Evolutionary conservation across 164 flowering plant species (phyloP), one percentile per base, ranked within the genome.

Genomic region (Pachysandra terminalis): DNA sequence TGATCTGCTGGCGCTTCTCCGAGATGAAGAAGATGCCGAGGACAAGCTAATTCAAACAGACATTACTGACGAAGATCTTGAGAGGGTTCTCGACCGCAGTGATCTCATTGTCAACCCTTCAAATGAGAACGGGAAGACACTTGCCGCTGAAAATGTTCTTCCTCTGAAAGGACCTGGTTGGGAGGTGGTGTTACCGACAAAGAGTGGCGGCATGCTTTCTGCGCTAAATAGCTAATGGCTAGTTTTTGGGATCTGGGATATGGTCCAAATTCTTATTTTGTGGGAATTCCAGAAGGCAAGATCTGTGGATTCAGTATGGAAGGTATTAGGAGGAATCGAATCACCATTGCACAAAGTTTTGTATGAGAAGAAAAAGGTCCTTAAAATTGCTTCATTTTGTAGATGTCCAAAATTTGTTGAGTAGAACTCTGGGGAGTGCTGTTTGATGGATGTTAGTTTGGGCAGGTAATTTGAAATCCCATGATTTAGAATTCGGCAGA

Each of bases 101-200:
- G 98, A 96, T 75, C 76, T 96, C 66, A 24, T 89, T 64, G 71
- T 5, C n/a, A n/a, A n/a, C n/a, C n/a, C n/a, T 0, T 21, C 66
- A 0, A 67, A 56, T 51, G 77, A 56, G 22, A n/a, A n/a, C n/a
- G n/a, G n/a, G 77, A 64, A n/a, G n/a, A n/a, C n/a, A n/a, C n/a
- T n/a, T n/a, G n/a, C n/a, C n/a, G n/a, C 21, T 77, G 67, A 13
- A 69, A 78, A 21, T 12, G 66, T 73, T 2, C 9, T 80, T 74
- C 96, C 99, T n/a, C 86, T 92, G 6, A 84, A 84, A 68, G 97
- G 97, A 10, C 96, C 98, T 71, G 98, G 99, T 25, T 93, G 99
- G 99, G 97, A 96, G 78, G 99, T 93, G 59, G 88, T 93, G 40
- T 21, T 88, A 7, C 93, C 96, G 23, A 74, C 85, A 32, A 77